These are phyloP conservation scores for Hypoxylon sp. DNA, from an alignment of 2,329 filamentous ascomycete genomes.

Conservation along the genomic window DNA sequence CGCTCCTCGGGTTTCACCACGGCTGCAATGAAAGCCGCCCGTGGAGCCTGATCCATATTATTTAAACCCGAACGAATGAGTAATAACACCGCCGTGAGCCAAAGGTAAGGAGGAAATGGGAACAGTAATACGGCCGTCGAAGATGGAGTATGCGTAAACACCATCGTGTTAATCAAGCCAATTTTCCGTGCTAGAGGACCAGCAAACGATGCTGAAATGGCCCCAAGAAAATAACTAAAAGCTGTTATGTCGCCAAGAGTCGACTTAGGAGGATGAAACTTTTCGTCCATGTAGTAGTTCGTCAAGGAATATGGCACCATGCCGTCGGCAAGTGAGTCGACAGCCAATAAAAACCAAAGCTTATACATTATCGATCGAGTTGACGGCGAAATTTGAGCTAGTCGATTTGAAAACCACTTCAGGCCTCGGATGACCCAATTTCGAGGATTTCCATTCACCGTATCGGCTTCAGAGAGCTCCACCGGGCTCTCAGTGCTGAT, in stretches of 20 bases:
- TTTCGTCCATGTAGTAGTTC: slow-evolving; percentile 71
- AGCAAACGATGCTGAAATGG: slow-evolving; percentile 69
- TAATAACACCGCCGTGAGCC: slow-evolving; percentile 68
- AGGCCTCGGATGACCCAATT: slow-evolving; percentile 39
- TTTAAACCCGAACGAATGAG: slow-evolving; percentile 74
- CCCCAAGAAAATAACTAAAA: slow-evolving; percentile 67
- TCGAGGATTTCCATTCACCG: slow-evolving; percentile 27
- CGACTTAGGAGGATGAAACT: slow-evolving; percentile 70
- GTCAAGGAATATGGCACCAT: slow-evolving; percentile 73
- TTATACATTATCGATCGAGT: slow-evolving; percentile 74
- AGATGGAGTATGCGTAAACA: slow-evolving; percentile 74
- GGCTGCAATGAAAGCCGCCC: slow-evolving; percentile 76
- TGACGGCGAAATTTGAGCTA: slow-evolving; percentile 70
- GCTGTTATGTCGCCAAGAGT: slow-evolving; percentile 73
- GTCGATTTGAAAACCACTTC: slow-evolving; percentile 55
- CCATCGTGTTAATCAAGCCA: slow-evolving; percentile 76
- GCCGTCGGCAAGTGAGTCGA: slow-evolving; percentile 76
- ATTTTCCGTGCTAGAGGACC: slow-evolving; percentile 71
- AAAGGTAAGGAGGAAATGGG: slow-evolving; percentile 66
- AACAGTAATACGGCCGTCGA: slow-evolving; percentile 74
- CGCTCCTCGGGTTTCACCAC: slow-evolving; percentile 75
- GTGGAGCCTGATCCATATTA: slow-evolving; percentile 78
- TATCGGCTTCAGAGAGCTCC: slow-evolving; percentile 23
- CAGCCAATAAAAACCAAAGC: slow-evolving; percentile 74
- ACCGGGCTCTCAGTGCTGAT: slow-evolving; percentile 3